Evolutionary conservation across 306 rosid species (phyloP), one percentile per base, ranked within the genome.

Genomic region (Dryas alaskensis): DNA sequence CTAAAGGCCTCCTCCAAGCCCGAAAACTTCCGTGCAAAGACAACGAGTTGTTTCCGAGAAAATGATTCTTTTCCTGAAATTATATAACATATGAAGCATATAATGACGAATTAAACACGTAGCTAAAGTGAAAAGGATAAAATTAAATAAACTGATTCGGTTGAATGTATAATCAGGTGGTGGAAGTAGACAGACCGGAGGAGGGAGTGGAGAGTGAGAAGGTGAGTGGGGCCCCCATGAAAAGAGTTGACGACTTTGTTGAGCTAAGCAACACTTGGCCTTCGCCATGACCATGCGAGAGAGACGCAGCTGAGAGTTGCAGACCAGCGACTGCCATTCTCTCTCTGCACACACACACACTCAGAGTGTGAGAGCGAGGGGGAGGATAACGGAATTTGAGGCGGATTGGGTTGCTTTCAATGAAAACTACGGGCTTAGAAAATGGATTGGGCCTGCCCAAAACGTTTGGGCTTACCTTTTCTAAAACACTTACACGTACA

Each of bases 1-100:
- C 82, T 87, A 81, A 85, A 80, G 81, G 95, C 97, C 79, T 94
- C 97, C 75, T 87, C 88, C 84, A 92, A 79, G 27, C 96, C 95
- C 6, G 92, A 80, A 13, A 88, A 14, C 76, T 62, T 94, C 69
- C 81, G 82, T 31, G 93, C 55, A 11, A 75, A 79, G 27, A 94
- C 86, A 73, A 86, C 76, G 78, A 84, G 81, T 54, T 74, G 78
- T 10, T 79, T 85, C 44, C 78, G 75, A 40, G 79, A 53, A 80
- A 50, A 62, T 7, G 80, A 54, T 55, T 70, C 86, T 40, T 51
- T 84, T 51, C 86, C 92, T 84, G 78, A 45, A 76, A 46, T 17
- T 42, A 39, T 65, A 17, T 27, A 25, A 60, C 72, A 80, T 59
- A 42, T 4, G 44, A 8, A 31, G 8, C 62, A 49, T 11, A 40